Evolutionary conservation across 345 rosid species (phyloP), one percentile per base, ranked within the genome.

Genomic region (Corchorus olitorius): DNA sequence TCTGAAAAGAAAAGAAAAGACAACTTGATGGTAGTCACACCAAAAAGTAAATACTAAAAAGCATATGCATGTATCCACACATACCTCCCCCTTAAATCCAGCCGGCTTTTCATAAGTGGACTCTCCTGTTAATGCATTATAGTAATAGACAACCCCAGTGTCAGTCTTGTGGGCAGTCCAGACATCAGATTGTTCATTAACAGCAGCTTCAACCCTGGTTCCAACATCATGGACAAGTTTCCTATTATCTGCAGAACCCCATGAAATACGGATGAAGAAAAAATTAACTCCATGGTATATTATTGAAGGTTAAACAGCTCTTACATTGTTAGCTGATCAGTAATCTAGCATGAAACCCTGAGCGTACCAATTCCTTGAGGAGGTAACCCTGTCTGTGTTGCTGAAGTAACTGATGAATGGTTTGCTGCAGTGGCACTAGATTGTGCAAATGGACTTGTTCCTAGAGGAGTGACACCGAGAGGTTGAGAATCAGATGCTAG

Each of bases 121-220:
- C 64, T 87, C 88, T 74, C 98, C 92, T 14, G 98, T 93, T 72
- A 88, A 84, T 72, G 98, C 87, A 84, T 96, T 96, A 77, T 93
- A 96, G 78, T 96, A 96, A 84, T 96, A 96, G 72, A 89, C 84
- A 79, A 84, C 48, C 81, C 95, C 99, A 0, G 90, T 70, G 20
- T 90, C 98, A 41, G 97, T 84, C 90, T 86, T 96, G 86, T 93
- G 97, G 58, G 95, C 97, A 65, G 99, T 96, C 99, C 99, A 96
- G 69, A 87, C 83, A 84, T 94, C 91, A 35, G 79, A 59, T 48
- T 84, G 87, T 69, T 86, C 91, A 67, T 55, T 84, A 59, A 68
- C 71, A 46, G 89, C 55, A 68, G 76, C 70, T 78, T 79, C 84
- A 65, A 56, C 81, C 80, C 58, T 84, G 20, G 79, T 65, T 74